A percentile compares a stretch with the other conserved stretches of the same genome.
phyloP scores from a whole-genome alignment of 2,329 filamentous ascomycete genomes.

The Microsporum canis region DNA sequence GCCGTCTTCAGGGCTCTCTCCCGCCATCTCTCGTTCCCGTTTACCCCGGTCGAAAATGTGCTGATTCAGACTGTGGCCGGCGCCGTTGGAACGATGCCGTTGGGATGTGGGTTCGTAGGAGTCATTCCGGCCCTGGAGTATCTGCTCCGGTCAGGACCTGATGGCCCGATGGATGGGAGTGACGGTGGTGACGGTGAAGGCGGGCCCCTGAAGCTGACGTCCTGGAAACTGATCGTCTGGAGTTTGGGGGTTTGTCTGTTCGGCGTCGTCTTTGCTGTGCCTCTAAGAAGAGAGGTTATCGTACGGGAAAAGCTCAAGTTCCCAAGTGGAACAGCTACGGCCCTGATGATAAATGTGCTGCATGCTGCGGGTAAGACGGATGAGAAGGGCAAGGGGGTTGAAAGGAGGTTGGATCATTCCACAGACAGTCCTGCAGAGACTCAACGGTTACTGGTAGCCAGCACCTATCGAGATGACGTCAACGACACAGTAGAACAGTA shows the following conservation, averaged over 20 bases:
- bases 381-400: slow-evolving; percentile 24
- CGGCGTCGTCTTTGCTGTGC: slow-evolving; percentile 91
- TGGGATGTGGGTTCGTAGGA: slow-evolving; percentile 90
- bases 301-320: slow-evolving; percentile 87
- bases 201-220: slow-evolving; percentile 59
- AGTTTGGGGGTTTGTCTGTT: slow-evolving; percentile 90
- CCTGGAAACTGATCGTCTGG: slow-evolving; percentile 77
- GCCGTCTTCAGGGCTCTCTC: slow-evolving; percentile 78
- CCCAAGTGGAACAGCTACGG: slow-evolving; percentile 89
- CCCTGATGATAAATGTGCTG: slow-evolving; percentile 79
- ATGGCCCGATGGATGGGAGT: slow-evolving; percentile 64
- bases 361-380: slow-evolving; percentile 51
- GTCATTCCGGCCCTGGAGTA: slow-evolving; percentile 90
- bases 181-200: slow-evolving; percentile 56
- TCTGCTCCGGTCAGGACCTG: slow-evolving; percentile 63
- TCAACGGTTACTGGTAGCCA: slow-evolving; percentile 24
- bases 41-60: slow-evolving; percentile 92
- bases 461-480: slow-evolving; percentile 20
- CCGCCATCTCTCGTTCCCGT: slow-evolving; percentile 62
- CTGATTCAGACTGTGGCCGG: slow-evolving; percentile 92
- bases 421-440: slow-evolving; percentile 19
- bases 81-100: slow-evolving; percentile 89
- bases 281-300: slow-evolving; percentile 79
- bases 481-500: slow-evolving; percentile 23
- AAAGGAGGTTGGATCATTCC: slow-evolving; percentile 1